These are phyloP conservation scores for Fusarium lateritium DNA, from an alignment of 2,329 filamentous ascomycete species.

Conservation along the genomic window DNA sequence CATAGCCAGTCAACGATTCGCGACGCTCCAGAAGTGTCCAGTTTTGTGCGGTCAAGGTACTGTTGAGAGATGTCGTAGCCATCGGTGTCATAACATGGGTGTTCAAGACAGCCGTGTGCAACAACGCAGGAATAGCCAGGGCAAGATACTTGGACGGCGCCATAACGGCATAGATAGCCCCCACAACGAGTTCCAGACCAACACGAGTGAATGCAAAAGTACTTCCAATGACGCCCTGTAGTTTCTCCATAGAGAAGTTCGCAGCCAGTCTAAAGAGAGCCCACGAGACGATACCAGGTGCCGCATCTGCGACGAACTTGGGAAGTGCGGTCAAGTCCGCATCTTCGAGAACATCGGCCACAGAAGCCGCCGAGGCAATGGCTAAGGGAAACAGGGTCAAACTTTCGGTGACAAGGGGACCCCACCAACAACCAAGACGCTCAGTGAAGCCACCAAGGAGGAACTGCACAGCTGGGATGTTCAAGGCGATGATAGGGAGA, in stretches of 20 bases:
- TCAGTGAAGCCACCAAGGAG: constrained; percentile 78
- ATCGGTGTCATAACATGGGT: constrained; percentile 76
- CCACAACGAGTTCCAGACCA: constrained; percentile 78
- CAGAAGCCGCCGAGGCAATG: constrained; percentile 73
- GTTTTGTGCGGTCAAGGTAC: constrained; percentile 73
- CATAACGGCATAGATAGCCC: constrained; percentile 74
- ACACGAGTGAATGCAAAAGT: constrained; percentile 77
- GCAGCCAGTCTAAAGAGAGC: constrained; percentile 72
- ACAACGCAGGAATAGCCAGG: constrained; percentile 78
- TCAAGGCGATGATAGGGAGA: constrained; percentile 81
- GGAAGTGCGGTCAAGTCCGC: constrained; percentile 70
- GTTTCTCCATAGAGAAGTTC: constrained; percentile 55
- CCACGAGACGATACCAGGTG: constrained; percentile 77
- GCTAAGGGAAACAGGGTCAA: constrained; percentile 80
- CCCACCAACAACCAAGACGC: constrained; percentile 76
- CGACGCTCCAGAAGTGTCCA: constrained; percentile 85
- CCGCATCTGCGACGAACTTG: constrained; percentile 72
- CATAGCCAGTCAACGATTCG: constrained; percentile 91
- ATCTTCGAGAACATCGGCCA: constrained; percentile 75
- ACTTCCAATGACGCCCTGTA: constrained; percentile 70
- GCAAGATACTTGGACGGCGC: constrained; percentile 78
- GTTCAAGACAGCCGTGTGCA: constrained; percentile 81
- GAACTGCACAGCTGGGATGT: constrained; percentile 80
- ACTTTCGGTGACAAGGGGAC: constrained; percentile 81
- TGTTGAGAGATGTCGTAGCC: constrained; percentile 75